Evolutionary conservation across 306 rosid species (phyloP), one percentile per base, ranked within the genome.

Genomic region (Luffa acutangula): DNA sequence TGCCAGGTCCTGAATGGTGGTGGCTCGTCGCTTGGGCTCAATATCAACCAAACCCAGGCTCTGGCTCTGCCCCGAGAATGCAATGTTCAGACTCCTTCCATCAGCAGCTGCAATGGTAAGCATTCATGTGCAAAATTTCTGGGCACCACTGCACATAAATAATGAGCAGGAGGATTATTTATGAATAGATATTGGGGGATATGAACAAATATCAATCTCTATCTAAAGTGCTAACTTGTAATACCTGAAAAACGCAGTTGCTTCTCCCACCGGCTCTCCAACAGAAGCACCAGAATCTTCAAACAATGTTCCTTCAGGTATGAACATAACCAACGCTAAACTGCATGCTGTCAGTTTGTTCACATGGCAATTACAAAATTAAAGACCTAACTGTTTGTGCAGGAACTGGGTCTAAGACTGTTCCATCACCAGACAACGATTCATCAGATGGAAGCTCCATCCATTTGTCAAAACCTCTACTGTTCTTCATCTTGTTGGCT

Each of bases 1-100:
- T 95, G 99, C 78, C 81, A 86, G 88, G 93, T 83, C 82, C 86
- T 95, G 54, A 86, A 83, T 25, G 96, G 93, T 0, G 93, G 96
- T 41, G 88, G 89, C 10, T 85, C 96, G 0, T 89, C 93, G 3
- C 54, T 95, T 0, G 93, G 97, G 3, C 45, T 93, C 82, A 87
- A 60, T 36, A 83, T 95, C 49, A 93, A 93, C 79, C 89, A 82
- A 75, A 91, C 97, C 45, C 97, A 70, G 82, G 97, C 97, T 75
- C 83, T 90, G 20, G 90, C 93, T 49, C 65, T 95, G 62, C 99
- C 99, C 36, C 33, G 78, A 82, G 90, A 88, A 71, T 95, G 97
- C 89, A 90, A 90, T 18, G 89, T 95, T 33, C 87, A 88, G 76
- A 92, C 96, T 56, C 97, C 97, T 59, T 85, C 97, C 2, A 37